Percentiles rank a stretch among this genome's conserved stretches.
Evolutionary conservation across 768 basidiomycete genomes (phyloP).

Genomic region (Tricholoma hemisulphureum): DNA sequence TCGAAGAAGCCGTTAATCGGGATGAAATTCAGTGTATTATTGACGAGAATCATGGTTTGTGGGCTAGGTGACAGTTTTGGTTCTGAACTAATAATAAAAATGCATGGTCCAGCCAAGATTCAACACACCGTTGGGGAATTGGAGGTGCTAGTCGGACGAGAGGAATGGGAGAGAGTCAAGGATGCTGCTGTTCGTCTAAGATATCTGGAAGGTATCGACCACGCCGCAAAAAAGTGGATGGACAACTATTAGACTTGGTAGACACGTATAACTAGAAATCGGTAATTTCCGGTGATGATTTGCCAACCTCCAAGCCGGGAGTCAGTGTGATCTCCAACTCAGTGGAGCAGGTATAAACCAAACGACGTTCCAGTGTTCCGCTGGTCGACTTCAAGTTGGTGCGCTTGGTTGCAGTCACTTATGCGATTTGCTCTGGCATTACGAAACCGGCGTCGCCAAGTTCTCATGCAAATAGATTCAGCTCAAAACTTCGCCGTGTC

Average conservation of each 20-base stretch:
- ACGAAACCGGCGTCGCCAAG: slow-evolving; percentile 49
- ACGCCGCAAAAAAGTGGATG: slow-evolving; percentile 45
- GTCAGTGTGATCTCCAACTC: too few species aligned
- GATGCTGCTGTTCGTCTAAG: slow-evolving; percentile 63
- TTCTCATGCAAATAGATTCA: slow-evolving; percentile 60
- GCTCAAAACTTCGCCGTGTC: slow-evolving; percentile 25
- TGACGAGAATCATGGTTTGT: slow-evolving; percentile 54
- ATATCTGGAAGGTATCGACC: slow-evolving; percentile 67
- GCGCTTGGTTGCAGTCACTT: slow-evolving; percentile 22
- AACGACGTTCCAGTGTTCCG: not conserved
- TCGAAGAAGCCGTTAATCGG: slow-evolving; percentile 59
- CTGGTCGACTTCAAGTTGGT: not conserved
- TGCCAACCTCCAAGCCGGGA: too few species aligned
- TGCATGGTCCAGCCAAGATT: slow-evolving; percentile 48
- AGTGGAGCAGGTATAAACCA: too few species aligned
- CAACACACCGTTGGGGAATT: slow-evolving; percentile 44
- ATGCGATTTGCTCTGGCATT: slow-evolving; percentile 53
- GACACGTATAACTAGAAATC: not conserved
- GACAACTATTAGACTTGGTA: slow-evolving; percentile 22
- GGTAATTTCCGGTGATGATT: not conserved
- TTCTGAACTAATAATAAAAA: not conserved
- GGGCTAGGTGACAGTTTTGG: not conserved
- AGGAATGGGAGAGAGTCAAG: slow-evolving; percentile 60
- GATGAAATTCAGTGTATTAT: slow-evolving; percentile 51
- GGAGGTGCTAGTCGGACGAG: slow-evolving; percentile 44